Base-by-base conservation (phyloP, 345 rosid genomes). In the Lepidium aucheri region DNA sequence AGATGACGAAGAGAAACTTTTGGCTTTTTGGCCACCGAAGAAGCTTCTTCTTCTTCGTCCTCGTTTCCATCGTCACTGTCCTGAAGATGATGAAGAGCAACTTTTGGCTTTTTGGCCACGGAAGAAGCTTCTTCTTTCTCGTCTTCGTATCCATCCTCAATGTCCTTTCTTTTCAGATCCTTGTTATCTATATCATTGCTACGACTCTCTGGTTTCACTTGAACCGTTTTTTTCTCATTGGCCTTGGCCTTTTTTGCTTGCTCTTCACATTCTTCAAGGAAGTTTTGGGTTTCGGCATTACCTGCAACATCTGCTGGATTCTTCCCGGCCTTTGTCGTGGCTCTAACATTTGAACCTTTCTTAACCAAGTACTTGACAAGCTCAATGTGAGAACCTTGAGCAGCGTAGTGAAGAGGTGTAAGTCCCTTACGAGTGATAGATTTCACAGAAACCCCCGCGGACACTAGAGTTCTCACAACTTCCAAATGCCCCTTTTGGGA, bases 401-500 rank as follows among this genome's bases (percentile, higher is more conserved):
- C 87, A n/a, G 97, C 96, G 62, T 76, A 86, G 74, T 91, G 99
- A 54, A 95, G 90, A 2, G 97, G 95, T 28, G 95, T 82, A 10
- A 88, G 81, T 76, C 99, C 95, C 78, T 94, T 94, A 56, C 97
- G 89, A 33, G 80, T 94, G 39, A 45, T 35, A 26, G 93, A 73
- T 63, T 91, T 91, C 28, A 84, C 50, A 3, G 99, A 84, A 42
- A 60, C 95, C 5, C 97, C 97, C 1, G 73, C 70, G 1, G 93
- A 78, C 33, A 88, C 36, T 34, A 94, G 79, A 35, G 74, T 78
- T 51, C 82, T 73, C 32, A 87, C 93, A 46, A 84, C 76, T 80
- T 88, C 97, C 70, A 91, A 63, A 67, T 91, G 96, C 12, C 97
- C 97, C 74, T 91, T 94, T 47, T 88, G 95, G n/a, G 91, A 81